Conservation (phyloP, 208 protist species). For the Plasmodiophora brassicae region DNA sequence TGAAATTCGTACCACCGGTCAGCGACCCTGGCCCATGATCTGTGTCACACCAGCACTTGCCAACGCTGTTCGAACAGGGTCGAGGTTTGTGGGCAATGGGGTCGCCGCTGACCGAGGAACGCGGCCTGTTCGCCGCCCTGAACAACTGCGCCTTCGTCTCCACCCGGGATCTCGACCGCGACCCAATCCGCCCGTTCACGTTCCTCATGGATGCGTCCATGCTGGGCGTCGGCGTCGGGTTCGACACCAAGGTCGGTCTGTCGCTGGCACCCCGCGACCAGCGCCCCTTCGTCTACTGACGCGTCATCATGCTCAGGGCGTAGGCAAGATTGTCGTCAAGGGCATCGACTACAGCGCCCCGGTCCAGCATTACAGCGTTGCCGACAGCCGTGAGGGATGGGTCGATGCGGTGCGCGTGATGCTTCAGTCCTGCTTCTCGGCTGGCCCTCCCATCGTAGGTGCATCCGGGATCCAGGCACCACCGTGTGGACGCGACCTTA, state of each 20-base stretch:
- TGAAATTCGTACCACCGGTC: conserved; percentile 74
- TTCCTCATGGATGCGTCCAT: conserved; percentile 75
- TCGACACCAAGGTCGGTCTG: conserved; percentile 61
- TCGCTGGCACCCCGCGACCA: background rate
- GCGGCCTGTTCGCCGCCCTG: conserved; percentile 63
- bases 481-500: background rate
- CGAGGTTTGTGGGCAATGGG: conserved; percentile 71
- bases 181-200: conserved; percentile 58
- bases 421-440: background rate
- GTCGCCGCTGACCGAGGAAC: conserved; percentile 61
- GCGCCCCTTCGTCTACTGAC: background rate
- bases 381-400: conserved; percentile 31
- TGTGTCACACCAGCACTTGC: no score
- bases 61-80: no score
- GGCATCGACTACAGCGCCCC: no score
- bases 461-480: no score
- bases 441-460: background rate
- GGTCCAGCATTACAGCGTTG: background rate
- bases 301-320: no score
- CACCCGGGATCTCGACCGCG: conserved; percentile 42
- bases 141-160: conserved; percentile 72
- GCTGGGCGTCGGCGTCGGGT: conserved; percentile 71
- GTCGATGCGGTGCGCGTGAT: background rate
- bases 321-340: no score
- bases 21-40: no score